phyloP scores from a whole-genome alignment of 2,329 filamentous ascomycete genomes.

The Pestalotiopsis fici region DNA sequence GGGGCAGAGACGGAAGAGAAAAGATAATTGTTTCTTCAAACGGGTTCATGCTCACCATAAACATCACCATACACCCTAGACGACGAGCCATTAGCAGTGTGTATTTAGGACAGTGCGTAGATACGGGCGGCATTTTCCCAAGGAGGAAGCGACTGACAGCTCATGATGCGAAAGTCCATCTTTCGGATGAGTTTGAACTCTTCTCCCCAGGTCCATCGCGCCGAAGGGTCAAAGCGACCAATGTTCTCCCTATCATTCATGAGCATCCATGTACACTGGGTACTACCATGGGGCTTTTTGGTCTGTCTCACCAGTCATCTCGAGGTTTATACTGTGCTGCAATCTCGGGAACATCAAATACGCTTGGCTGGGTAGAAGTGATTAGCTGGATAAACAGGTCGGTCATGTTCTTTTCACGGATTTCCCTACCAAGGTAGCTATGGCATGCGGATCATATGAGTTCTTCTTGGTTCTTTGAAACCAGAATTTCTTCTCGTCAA shows the following conservation, averaged over 20 bases:
- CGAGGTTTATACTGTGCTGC: slow-evolving; percentile 36
- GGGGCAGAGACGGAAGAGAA: no score
- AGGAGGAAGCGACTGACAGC: not conserved
- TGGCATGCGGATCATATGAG: slow-evolving; percentile 20
- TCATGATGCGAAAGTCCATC: slow-evolving; percentile 37
- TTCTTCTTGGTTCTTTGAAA: slow-evolving; percentile 28
- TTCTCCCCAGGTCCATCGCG: slow-evolving; percentile 32
- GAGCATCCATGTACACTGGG: not conserved
- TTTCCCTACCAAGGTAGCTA: slow-evolving; percentile 25
- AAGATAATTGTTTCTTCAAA: no score
- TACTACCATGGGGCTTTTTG: no score
- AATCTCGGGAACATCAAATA: slow-evolving; percentile 43
- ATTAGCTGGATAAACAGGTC: not conserved
- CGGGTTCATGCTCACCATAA: not conserved
- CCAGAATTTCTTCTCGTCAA: slow-evolving; percentile 31
- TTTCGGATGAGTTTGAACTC: slow-evolving; percentile 28
- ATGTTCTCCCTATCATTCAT: slow-evolving; percentile 25
- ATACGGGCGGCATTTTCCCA: no score
- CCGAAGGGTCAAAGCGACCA: slow-evolving; percentile 30
- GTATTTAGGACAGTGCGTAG: no score
- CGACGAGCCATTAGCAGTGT: not conserved
- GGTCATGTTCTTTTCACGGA: not conserved
- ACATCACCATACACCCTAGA: slow-evolving; percentile 2
- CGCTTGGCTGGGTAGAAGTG: slow-evolving; percentile 37
- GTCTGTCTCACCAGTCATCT: slow-evolving; percentile 22